Percentiles rank a stretch among this genome's conserved stretches.
Evolutionary conservation across 768 basidiomycete genomes (phyloP).

Genomic region (Serendipita sp.): DNA sequence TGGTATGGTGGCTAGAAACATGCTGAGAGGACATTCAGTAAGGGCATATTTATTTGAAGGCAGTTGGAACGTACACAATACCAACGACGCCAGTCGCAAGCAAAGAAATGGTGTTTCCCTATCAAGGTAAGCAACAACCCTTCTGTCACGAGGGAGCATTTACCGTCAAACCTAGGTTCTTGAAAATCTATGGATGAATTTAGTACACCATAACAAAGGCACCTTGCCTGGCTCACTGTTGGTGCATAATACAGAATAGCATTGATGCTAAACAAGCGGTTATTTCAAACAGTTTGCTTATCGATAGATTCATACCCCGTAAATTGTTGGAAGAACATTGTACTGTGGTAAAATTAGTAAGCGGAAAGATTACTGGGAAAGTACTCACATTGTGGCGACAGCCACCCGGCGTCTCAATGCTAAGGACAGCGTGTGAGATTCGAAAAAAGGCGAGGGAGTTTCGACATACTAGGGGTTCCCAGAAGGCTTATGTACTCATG

Average conservation of each 20-base stretch:
- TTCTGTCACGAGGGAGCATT: not conserved
- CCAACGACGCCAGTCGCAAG: slow-evolving; percentile 61
- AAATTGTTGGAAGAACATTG: slow-evolving; percentile 76
- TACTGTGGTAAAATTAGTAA: slow-evolving; percentile 19
- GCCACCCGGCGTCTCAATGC: slow-evolving; percentile 46
- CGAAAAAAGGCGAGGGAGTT: slow-evolving; percentile 1
- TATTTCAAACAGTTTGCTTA: not conserved
- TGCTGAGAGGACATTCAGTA: slow-evolving; percentile 21
- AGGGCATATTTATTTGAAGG: not conserved
- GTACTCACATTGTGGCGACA: slow-evolving; percentile 36
- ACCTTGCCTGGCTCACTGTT: slow-evolving; percentile 9
- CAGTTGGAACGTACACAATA: slow-evolving; percentile 36
- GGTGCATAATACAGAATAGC: slow-evolving; percentile 59
- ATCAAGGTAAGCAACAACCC: slow-evolving; percentile 8
- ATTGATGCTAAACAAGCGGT: slow-evolving; percentile 20
- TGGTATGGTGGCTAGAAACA: slow-evolving; percentile 64
- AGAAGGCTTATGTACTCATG: slow-evolving; percentile 47
- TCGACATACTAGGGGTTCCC: slow-evolving; percentile 25
- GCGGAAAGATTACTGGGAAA: not conserved
- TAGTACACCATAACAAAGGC: not conserved
- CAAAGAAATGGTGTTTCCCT: slow-evolving; percentile 40
- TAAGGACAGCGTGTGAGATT: slow-evolving; percentile 12
- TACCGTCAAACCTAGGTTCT: slow-evolving; percentile 30
- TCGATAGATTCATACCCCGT: slow-evolving; percentile 28
- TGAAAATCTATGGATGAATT: slow-evolving; percentile 32